Evolutionary conservation across 169 alveolate species (phyloP), one percentile per base, ranked within the genome.

Genomic region (Babesia bovis): DNA sequence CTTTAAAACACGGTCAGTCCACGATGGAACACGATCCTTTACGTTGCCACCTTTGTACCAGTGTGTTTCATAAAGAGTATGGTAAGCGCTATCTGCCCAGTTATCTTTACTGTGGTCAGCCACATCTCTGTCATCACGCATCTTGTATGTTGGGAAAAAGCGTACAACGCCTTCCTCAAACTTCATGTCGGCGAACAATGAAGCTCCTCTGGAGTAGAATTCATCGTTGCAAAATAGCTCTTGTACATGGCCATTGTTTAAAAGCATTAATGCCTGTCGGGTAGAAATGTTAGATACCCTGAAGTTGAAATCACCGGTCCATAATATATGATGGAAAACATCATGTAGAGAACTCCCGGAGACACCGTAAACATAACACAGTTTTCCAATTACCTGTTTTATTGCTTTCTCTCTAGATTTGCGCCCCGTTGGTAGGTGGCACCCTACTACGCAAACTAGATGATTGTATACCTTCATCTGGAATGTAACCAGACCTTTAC

Each of bases 271-370:
- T 13, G 82, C 82, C 44, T 61, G 51, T 32, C 58, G 26, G 17
- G 82, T 58, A 35, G 82, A 58, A 4, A 71, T 60, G 63, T 71
- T 44, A n/a, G 66, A 17, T 23, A 71, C 78, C 21, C 94, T 59
- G 82, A 90, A 89, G 65, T 91, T 91, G 85, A 91, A 91, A 67
- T 91, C 95, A 19, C 95, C 95, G 25, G 91, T 85, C 95, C 95
- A 91, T n/a, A 91, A 55, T 33, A 91, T 79, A 83, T 91, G 95
- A 67, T 91, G 95, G 76, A 91, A 91, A 5, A 91, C 93, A 30
- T 87, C 90, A 19, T 85, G 63, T 66, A 91, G 84, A 25, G 78
- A 81, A 4, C 85, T 69, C 6, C 86, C 85, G n/a, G 59, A 35
- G 59, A 42, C 69, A n/a, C 93, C 85, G 71, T 83, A 91, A 30